Base-by-base conservation (phyloP, 164 flowering plant species). In the Vitis riparia region DNA sequence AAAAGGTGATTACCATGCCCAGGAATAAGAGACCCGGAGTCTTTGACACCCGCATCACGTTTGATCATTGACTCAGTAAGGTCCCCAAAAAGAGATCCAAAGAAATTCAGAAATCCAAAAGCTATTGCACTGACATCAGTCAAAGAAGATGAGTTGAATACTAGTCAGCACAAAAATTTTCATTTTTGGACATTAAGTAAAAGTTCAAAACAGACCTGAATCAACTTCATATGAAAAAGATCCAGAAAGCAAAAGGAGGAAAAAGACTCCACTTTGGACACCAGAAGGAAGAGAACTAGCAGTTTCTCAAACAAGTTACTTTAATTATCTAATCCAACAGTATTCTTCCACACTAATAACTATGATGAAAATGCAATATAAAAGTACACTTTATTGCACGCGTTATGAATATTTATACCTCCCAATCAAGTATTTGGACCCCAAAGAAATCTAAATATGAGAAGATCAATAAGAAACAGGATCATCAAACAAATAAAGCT, bases 41-140 rank as follows among this genome's bases (percentile, higher is more conserved):
- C 99, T 79, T 93, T 93, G 51, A 96, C 99, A 67, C 98, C 99
- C 17, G 98, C 99, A 82, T 96, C 98, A 69, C 97, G 93, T 73
- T 96, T 96, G 78, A 96, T 96, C 94, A 93, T 88, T 29, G 98
- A 96, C 72, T 96, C 98, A 13, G 87, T 84, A 16, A 93, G 97
- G 78, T 96, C 97, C 58, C 99, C 98, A 78, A 96, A 93, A 50
- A 93, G 85, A 55, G 99, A 93, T 30, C 99, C 99, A 62, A 91
- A 67, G 76, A 91, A 93, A 76, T 83, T 92, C 68, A 93, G 83
- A 71, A 89, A 68, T 55, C 98, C 97, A 79, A 90, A 92, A 50
- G 88, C 88, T 32, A 86, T 68, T 10, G 97, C 89, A 74, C 95
- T 93, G 89, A 50, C n/a, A 73, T 32, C 52, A 55, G 72, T 15